Evolutionary conservation across 106 monocot species (phyloP).

Genomic region (Agapanthus africanus): DNA sequence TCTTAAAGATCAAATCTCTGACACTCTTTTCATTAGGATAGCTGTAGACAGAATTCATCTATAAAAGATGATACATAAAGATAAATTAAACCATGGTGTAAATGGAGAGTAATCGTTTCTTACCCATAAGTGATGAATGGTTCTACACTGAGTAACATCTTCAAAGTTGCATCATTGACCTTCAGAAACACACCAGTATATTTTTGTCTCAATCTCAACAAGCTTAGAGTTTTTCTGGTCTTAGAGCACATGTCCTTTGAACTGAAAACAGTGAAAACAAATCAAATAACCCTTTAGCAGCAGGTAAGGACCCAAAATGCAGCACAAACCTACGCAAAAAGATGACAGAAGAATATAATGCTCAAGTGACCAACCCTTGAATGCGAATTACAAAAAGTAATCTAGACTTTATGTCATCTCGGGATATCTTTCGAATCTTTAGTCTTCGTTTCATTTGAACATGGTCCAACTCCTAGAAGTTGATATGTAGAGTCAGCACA

Average conservation of each 20-base stretch:
- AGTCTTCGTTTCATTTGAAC: slow-evolving; percentile 59
- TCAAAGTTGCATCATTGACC: slow-evolving; percentile 46
- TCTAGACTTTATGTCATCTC: slow-evolving; percentile 36
- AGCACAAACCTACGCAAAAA: not conserved
- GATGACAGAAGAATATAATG: not conserved
- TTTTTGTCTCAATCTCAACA: slow-evolving; percentile 52
- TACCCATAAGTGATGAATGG: slow-evolving; percentile 96
- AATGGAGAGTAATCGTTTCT: not conserved
- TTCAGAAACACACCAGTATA: slow-evolving; percentile 78
- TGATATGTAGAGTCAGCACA: not conserved
- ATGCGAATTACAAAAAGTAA: slow-evolving; percentile 87
- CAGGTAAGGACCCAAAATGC: not conserved
- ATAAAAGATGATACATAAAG: not conserved
- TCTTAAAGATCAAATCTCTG: slow-evolving; percentile 82
- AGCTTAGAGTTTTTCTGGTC: slow-evolving; percentile 50
- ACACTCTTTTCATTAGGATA: slow-evolving; percentile 88
- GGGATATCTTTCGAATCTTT: slow-evolving; percentile 26
- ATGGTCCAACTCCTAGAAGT: slow-evolving; percentile 66
- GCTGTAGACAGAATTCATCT: slow-evolving; percentile 27
- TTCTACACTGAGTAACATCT: slow-evolving; percentile 61
- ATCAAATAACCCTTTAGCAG: not conserved
- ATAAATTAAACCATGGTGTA: not conserved
- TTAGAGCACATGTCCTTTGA: slow-evolving; percentile 62
- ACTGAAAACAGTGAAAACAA: slow-evolving; percentile 25
- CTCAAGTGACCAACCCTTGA: slow-evolving; percentile 41